A percentile compares a stretch with the other conserved stretches of the same genome.
phyloP scores from a whole-genome alignment of 768 basidiomycete species.

The Calocera viscosa region DNA sequence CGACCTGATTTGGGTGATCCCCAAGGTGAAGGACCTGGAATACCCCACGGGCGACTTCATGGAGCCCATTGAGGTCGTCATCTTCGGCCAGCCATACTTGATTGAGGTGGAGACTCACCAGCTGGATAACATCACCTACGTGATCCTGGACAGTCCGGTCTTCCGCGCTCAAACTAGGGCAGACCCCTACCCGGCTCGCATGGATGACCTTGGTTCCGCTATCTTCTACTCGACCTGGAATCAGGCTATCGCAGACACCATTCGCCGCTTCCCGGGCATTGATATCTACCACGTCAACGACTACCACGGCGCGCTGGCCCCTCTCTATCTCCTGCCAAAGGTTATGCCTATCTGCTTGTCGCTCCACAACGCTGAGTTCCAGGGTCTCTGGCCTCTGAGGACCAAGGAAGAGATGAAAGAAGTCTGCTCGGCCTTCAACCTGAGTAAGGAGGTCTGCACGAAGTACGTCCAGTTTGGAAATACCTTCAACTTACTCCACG shows the following conservation, averaged over 20 bases:
- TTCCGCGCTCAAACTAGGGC: conserved; percentile 95
- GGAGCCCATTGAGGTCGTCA: conserved; percentile 90
- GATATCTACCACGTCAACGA: conserved; percentile 95
- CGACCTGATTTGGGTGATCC: conserved; percentile 84
- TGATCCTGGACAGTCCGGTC: conserved; percentile 87
- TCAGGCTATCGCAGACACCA: conserved; percentile 85
- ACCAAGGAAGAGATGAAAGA: conserved; percentile 99
- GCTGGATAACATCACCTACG: conserved; percentile 89
- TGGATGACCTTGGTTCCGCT: conserved; percentile 92
- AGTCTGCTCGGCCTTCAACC: conserved; percentile 94
- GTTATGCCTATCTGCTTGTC: conserved; percentile 83
- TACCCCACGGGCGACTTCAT: conserved; percentile 85
- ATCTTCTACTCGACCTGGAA: conserved; percentile 99
- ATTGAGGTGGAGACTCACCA: conserved; percentile 92
- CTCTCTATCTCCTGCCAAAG: conserved; percentile 84
- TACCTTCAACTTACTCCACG: conserved; percentile 91
- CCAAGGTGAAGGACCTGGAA: conserved; percentile 89
- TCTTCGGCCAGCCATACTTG: conserved; percentile 89
- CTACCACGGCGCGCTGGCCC: conserved; percentile 85
- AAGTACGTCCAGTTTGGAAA: conserved; percentile 98
- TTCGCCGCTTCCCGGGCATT: conserved; percentile 71
- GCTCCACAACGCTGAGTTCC: conserved; percentile 94
- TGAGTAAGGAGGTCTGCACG: conserved; percentile 88
- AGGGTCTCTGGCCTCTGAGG: conserved; percentile 80
- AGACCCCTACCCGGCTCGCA: conserved; percentile 90